Conservation (phyloP, 1,284 basidiomycete genomes). For the Chondrostereum purpureum region DNA sequence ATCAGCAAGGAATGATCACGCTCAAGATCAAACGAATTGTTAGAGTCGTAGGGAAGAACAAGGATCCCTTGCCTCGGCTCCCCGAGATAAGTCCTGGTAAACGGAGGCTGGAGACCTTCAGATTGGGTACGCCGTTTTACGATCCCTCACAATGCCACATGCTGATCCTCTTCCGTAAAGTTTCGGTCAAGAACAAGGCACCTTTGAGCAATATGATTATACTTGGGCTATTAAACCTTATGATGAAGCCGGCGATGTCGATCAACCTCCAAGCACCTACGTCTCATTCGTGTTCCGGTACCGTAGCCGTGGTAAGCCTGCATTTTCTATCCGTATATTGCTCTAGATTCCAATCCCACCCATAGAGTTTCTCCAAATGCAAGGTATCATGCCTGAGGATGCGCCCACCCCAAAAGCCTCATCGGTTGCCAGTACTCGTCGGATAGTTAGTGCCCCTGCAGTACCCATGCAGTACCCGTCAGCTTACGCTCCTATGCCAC, state of each 20-base stretch:
- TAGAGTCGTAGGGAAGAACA: constrained; percentile 21
- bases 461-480: constrained; percentile 14
- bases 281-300: constrained; percentile 60
- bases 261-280: constrained; percentile 33
- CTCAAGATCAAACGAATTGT: constrained; percentile 47
- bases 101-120: constrained; percentile 29
- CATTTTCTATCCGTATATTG: background rate
- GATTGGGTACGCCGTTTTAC: constrained; percentile 30
- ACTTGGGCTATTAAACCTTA: constrained; percentile 49
- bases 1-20: constrained; percentile 44
- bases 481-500: background rate
- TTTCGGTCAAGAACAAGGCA: constrained; percentile 35
- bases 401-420: constrained; percentile 13
- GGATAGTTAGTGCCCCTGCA: constrained; percentile 25
- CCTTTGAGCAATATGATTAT: constrained; percentile 30
- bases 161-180: constrained; percentile 20
- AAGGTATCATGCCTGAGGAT: constrained; percentile 34
- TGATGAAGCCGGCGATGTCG: constrained; percentile 24
- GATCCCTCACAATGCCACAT: background rate
- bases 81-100: constrained; percentile 23
- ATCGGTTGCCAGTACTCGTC: constrained; percentile 19
- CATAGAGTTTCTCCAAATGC: constrained; percentile 35
- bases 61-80: constrained; percentile 32
- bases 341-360: constrained; percentile 1
- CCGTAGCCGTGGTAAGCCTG: constrained; percentile 37